Percentiles rank a stretch among this genome's conserved stretches.
phyloP scores from a whole-genome alignment of 75 land plant species.

The Chamaecyparis obtusa region DNA sequence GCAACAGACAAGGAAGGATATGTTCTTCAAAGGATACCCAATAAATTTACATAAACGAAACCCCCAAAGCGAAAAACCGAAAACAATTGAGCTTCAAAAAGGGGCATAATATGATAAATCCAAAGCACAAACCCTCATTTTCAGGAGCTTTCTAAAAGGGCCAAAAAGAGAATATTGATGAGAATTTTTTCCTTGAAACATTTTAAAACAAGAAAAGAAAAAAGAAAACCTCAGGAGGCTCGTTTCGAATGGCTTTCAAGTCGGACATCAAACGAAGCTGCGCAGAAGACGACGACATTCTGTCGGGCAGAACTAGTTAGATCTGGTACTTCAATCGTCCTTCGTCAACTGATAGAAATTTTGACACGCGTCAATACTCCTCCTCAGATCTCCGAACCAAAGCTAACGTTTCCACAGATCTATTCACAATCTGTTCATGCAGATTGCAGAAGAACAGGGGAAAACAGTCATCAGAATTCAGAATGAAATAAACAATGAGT shows the following conservation, averaged over 20 bases:
- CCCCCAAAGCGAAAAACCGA: background rate
- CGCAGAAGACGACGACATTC: conserved; percentile 45
- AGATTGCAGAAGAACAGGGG: background rate
- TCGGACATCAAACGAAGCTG: conserved; percentile 71
- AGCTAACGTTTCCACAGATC: background rate
- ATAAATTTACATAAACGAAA: too few species aligned
- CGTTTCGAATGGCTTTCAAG: conserved; percentile 59
- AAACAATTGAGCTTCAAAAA: too few species aligned
- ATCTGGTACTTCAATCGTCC: background rate
- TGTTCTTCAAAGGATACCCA: background rate
- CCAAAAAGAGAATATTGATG: too few species aligned
- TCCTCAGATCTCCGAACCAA: background rate
- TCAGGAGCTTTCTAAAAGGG: background rate
- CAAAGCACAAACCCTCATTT: background rate
- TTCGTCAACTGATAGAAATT: background rate
- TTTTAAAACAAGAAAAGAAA: background rate
- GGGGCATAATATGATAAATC: background rate
- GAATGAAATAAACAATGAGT: background rate
- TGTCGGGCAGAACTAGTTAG: background rate
- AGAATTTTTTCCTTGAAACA: background rate
- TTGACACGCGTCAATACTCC: background rate
- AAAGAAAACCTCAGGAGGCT: conserved; percentile 58
- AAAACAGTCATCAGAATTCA: background rate
- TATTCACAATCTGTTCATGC: too few species aligned
- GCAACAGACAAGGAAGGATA: background rate